Base-by-base conservation (phyloP, 345 rosid species). In the Euphorbia pulcherrima region DNA sequence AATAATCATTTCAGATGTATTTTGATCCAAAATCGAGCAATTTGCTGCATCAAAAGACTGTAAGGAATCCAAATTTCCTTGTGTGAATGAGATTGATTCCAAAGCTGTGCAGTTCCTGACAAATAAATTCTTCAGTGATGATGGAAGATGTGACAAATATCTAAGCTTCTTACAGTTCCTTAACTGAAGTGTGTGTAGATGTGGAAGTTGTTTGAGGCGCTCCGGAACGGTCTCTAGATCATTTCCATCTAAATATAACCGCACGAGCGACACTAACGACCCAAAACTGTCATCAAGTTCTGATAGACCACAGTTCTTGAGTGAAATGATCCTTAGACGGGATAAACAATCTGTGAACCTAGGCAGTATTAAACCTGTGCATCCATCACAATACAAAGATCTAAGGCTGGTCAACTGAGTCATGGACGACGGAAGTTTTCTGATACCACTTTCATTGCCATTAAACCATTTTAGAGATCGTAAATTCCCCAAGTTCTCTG, bases 401-500 rank as follows among this genome's bases (percentile, higher is more conserved):
- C 1, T 26, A 12, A 65, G 21, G 26, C 21, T 44, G 0, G 68
- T 63, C 72, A 60, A 60, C 2, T 33, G 64, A 37, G n/a, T n/a
- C 0, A 27, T 7, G 26, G 64, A 60, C 16, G 14, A 35, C n/a
- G 64, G 64, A 35, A 60, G 23, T 20, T n/a, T 8, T 56, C 29
- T 56, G 12, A 56, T 56, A 2, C 60, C 60, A 26, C 26, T 56
- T 11, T 26, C 35, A 6, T 14, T 3, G 26, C 10, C 60, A 56
- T 14, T 3, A 56, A 56, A 29, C 37, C 23, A 7, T 28, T 27
- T 7, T 29, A 56, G 10, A 14, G 60, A 56, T 56, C 14, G 18
- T 20, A 56, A 24, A 56, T 56, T 11, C 60, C 60, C 60, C 35
- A 56, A 16, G 60, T 56, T 56, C 21, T 58, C 40, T 29, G 62